Conservation (phyloP, 208 protist species). For the Herpetomonas muscarum region DNA sequence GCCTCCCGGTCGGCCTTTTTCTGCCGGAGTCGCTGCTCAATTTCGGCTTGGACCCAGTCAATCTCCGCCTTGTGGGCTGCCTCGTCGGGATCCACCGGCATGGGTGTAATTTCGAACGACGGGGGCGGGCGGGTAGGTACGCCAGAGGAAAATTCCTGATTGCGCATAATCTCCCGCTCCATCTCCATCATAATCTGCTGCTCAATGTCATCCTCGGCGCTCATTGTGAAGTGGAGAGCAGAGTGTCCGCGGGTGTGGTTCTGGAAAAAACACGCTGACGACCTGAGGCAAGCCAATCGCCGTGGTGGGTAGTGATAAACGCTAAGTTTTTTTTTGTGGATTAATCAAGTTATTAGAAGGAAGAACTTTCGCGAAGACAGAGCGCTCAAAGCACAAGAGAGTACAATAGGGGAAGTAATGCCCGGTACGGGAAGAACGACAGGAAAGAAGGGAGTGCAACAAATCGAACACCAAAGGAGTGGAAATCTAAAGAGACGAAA, state of each 20-base stretch:
- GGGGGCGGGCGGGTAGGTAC: conserved; percentile 15
- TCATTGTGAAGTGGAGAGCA: conserved; percentile 19
- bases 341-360: too few relatives aligned
- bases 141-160: conserved; percentile 5
- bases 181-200: conserved; percentile 77
- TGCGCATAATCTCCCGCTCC: conserved; percentile 59
- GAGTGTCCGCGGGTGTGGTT: not conserved
- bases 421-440: not conserved
- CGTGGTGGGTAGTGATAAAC: too few relatives aligned
- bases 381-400: too few relatives aligned
- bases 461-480: conserved; percentile 7
- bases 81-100: conserved; percentile 23
- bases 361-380: too few relatives aligned
- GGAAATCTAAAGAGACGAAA: not conserved
- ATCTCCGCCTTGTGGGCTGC: conserved; percentile 18
- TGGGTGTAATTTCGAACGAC: conserved; percentile 41
- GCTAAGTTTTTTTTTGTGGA: too few relatives aligned
- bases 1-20: conserved; percentile 31
- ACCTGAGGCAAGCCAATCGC: too few relatives aligned
- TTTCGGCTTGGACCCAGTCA: conserved; percentile 41
- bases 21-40: conserved; percentile 38
- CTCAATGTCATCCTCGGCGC: conserved; percentile 54
- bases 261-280: not conserved
- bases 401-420: not conserved
- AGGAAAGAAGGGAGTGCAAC: not conserved